A percentile compares a stretch with the other conserved stretches of the same genome.
These are phyloP conservation scores for Apiotrichum brassicae DNA, from an alignment of 1,284 basidiomycete species.

Conservation along the genomic window DNA sequence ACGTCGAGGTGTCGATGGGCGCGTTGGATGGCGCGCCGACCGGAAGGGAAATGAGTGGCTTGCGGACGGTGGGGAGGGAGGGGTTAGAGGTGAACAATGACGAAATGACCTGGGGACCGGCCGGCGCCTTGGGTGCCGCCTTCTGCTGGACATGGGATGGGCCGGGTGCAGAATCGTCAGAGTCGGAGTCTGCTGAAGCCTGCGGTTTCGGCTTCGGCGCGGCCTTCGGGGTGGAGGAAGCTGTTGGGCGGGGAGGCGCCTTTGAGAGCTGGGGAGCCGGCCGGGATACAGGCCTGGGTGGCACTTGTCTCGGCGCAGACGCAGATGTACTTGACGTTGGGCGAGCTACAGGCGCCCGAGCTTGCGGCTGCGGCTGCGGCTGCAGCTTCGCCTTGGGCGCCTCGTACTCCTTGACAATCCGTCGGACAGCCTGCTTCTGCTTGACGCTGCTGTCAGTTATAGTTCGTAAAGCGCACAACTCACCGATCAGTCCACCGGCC, in stretches of 20 bases:
- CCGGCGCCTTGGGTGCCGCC: conserved; percentile 4
- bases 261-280: not conserved
- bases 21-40: conserved; percentile 69
- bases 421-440: conserved; percentile 36
- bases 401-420: conserved; percentile 17
- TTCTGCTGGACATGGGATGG: conserved; percentile 14
- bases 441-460: conserved; percentile 29
- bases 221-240: conserved; percentile 6
- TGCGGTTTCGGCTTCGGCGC: conserved; percentile 1
- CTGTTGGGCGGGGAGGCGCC: not conserved
- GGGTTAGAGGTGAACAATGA: conserved; percentile 72
- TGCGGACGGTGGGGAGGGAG: conserved; percentile 16
- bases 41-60: conserved; percentile 7
- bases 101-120: conserved; percentile 66
- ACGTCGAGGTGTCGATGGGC: conserved; percentile 69
- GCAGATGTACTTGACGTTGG: not conserved
- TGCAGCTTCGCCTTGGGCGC: not conserved
- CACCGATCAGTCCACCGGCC: conserved; percentile 81
- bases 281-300: not conserved
- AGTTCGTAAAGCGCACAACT: conserved; percentile 9
- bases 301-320: not conserved
- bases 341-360: not conserved
- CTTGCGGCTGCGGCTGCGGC: not conserved
- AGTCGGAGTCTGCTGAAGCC: conserved; percentile 2
- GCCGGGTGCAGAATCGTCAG: conserved; percentile 14